These are phyloP conservation scores for Neofusicoccum parvum DNA, from an alignment of 2,329 filamentous ascomycete genomes.

Conservation along the genomic window DNA sequence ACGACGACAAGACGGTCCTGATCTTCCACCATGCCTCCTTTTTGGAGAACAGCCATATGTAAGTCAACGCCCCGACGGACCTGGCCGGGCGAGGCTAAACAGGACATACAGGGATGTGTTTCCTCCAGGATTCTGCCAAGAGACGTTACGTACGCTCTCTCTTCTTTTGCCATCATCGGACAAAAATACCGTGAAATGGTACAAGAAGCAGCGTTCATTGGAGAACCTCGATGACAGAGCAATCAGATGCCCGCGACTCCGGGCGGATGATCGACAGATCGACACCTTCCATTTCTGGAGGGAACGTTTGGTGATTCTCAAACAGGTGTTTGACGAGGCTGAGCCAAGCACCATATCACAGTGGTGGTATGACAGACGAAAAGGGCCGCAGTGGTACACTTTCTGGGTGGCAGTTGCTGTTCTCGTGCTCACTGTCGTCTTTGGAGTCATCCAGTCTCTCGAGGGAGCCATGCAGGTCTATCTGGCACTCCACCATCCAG, in stretches of 20 bases:
- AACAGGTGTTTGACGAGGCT: slow-evolving; percentile 46
- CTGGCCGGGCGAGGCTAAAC: neutral
- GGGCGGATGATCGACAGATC: slow-evolving; percentile 36
- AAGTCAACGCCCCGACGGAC: neutral
- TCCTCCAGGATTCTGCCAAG: slow-evolving; percentile 36
- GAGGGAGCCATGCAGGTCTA: slow-evolving; percentile 46
- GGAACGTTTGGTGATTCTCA: slow-evolving; percentile 47
- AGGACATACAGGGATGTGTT: slow-evolving; percentile 29
- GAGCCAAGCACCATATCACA: slow-evolving; percentile 39
- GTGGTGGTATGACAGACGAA: slow-evolving; percentile 49
- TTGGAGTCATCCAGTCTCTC: slow-evolving; percentile 47
- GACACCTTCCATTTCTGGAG: slow-evolving; percentile 44
- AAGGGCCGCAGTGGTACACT: slow-evolving; percentile 49
- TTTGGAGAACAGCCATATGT: slow-evolving; percentile 32
- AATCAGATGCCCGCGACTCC: slow-evolving; percentile 34
- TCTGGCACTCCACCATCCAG: no score
- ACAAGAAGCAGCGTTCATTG: slow-evolving; percentile 19
- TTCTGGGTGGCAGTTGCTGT: slow-evolving; percentile 49
- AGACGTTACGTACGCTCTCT: slow-evolving; percentile 42
- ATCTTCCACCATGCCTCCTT: slow-evolving; percentile 48
- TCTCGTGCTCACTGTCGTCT: slow-evolving; percentile 40
- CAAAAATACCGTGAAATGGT: slow-evolving; percentile 28
- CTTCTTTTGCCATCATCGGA: slow-evolving; percentile 42
- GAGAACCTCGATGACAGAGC: slow-evolving; percentile 32
- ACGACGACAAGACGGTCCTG: slow-evolving; percentile 42